Percentiles rank a stretch among this genome's conserved stretches.
Evolutionary conservation across 306 rosid genomes (phyloP).

Genomic region (Lathyrus tuberosus): DNA sequence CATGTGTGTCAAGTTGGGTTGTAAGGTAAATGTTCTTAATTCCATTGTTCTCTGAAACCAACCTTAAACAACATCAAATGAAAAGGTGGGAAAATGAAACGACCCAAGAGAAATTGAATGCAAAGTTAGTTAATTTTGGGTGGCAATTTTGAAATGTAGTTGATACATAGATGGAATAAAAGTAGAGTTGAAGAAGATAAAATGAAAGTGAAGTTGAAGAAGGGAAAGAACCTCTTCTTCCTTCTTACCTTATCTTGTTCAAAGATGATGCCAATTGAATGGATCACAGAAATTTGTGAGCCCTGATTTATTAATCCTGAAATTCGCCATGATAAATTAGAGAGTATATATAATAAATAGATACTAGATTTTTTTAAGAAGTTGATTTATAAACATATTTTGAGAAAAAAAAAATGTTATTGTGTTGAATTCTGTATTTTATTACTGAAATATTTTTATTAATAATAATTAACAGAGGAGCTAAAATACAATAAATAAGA

Average conservation of each 20-base stretch:
- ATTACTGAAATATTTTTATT: too few species aligned
- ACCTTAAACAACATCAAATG: slow-evolving; percentile 35
- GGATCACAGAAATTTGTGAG: not conserved
- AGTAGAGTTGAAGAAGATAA: slow-evolving; percentile 1
- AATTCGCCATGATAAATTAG: not conserved
- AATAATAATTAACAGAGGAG: too few species aligned
- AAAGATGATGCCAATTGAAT: slow-evolving; percentile 21
- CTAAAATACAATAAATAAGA: too few species aligned
- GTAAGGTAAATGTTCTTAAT: slow-evolving; percentile 43
- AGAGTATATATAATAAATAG: too few species aligned
- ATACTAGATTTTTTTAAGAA: too few species aligned
- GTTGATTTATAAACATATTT: too few species aligned
- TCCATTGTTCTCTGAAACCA: slow-evolving; percentile 41
- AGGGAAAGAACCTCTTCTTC: not conserved
- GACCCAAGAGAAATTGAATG: slow-evolving; percentile 26
- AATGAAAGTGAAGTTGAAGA: slow-evolving; percentile 12
- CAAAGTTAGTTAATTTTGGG: slow-evolving; percentile 25
- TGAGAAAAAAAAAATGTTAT: too few species aligned
- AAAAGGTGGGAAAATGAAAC: too few species aligned
- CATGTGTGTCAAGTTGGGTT: slow-evolving; percentile 39
- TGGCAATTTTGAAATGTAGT: too few species aligned
- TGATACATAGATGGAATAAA: not conserved
- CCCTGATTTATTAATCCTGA: not conserved
- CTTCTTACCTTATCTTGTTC: slow-evolving; percentile 33
- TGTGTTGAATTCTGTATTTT: too few species aligned